Percentiles rank a stretch among this genome's conserved stretches.
These are phyloP conservation scores for Pyrenochaeta sp. DNA, from an alignment of 2,329 filamentous ascomycete genomes.

Conservation along the genomic window DNA sequence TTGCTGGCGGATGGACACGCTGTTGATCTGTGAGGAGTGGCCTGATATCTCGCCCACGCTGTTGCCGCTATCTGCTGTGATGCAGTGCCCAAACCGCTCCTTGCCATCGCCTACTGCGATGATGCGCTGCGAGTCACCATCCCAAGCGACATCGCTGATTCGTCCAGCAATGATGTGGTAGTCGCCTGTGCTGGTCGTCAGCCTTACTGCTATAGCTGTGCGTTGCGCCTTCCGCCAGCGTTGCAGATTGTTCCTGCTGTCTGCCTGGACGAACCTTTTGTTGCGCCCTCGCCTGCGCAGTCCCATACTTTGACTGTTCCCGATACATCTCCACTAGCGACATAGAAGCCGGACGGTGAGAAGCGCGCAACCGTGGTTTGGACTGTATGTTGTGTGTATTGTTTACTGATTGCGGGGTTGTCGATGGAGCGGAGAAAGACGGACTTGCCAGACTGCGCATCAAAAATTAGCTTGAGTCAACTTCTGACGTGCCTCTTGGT, in stretches of 20 bases:
- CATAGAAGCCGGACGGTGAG: constrained; percentile 91
- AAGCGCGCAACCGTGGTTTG: constrained; percentile 93
- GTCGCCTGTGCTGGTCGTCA: constrained; percentile 67
- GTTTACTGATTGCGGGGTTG: constrained; percentile 80
- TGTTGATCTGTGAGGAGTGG: constrained; percentile 90
- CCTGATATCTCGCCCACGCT: constrained; percentile 93
- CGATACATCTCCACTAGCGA: constrained; percentile 88
- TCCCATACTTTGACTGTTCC: constrained; percentile 94
- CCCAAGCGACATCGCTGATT: constrained; percentile 97
- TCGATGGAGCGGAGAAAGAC: constrained; percentile 96
- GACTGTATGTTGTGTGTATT: constrained; percentile 91
- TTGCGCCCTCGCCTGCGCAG: constrained; percentile 81
- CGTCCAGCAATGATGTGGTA: constrained; percentile 93
- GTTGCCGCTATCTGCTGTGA: constrained; percentile 91
- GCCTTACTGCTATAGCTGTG: constrained; percentile 24
- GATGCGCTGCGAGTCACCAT: constrained; percentile 93
- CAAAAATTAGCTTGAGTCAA: constrained; percentile 11
- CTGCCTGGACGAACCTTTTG: constrained; percentile 65
- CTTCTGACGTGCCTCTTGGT: background rate
- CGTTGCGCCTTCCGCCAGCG: too few species aligned
- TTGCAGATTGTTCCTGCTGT: too few species aligned
- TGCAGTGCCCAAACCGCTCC: constrained; percentile 91
- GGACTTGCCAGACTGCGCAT: constrained; percentile 84
- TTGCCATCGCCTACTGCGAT: constrained; percentile 96
- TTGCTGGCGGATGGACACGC: constrained; percentile 87